These are phyloP conservation scores for Neurospora sp. DNA, from an alignment of 495 filamentous ascomycete species.

Conservation along the genomic window DNA sequence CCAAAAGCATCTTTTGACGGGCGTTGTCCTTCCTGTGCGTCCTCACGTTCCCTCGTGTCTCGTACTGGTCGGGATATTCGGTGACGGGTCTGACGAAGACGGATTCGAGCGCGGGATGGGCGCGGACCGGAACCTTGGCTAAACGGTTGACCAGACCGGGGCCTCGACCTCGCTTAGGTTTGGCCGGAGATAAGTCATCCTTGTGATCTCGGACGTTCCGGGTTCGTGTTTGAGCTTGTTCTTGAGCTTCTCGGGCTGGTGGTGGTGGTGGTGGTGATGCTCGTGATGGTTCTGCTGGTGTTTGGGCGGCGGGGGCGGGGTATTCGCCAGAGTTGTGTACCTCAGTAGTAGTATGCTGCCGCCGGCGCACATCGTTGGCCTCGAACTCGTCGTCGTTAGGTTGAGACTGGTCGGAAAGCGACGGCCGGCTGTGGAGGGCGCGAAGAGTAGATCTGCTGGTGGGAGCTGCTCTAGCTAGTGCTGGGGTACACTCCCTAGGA, in stretches of 20 bases:
- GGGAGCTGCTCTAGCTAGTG: not conserved
- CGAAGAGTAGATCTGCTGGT: not conserved
- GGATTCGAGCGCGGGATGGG: conserved; percentile 6
- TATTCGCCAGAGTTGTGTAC: not conserved
- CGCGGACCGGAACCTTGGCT: conserved; percentile 11
- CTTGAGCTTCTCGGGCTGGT: not conserved
- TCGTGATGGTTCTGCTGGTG: not conserved
- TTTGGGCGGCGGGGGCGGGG: not conserved
- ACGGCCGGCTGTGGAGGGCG: not conserved
- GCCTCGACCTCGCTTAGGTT: not conserved
- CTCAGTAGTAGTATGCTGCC: not conserved
- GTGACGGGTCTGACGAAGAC: conserved; percentile 14
- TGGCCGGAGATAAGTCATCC: not conserved
- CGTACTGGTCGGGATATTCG: conserved; percentile 7
- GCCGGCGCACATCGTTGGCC: not conserved
- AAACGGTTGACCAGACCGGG: conserved; percentile 9
- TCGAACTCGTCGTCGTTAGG: not conserved
- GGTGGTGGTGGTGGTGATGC: not conserved
- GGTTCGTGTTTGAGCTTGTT: not conserved
- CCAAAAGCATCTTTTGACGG: conserved; percentile 3
- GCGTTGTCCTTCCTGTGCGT: not conserved
- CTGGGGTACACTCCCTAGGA: conserved; percentile 18
- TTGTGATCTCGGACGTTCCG: not conserved
- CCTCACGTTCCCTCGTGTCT: conserved; percentile 2
- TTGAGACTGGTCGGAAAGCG: not conserved